phyloP scores from a whole-genome alignment of 352 stramenopile species.

The Globisporangium middletonii region DNA sequence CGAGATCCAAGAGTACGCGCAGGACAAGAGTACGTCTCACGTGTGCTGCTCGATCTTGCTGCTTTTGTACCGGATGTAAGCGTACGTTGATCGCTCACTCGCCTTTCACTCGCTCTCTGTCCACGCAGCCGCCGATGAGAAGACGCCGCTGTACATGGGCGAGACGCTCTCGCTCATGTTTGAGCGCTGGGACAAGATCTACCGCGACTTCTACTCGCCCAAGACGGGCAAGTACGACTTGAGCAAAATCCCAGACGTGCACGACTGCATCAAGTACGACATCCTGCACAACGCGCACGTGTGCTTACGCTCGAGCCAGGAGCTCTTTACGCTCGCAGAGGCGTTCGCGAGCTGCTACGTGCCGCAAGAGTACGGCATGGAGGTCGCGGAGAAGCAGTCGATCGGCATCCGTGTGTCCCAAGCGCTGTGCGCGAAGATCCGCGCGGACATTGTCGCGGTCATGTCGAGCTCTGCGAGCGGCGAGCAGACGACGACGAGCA shows the following conservation, averaged over 20 bases:
- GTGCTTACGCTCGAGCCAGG: constrained; percentile 78
- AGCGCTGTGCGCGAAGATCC: constrained; percentile 98
- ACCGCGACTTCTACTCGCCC: constrained; percentile 92
- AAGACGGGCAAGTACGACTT: constrained; percentile 91
- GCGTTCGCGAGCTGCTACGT: constrained; percentile 96
- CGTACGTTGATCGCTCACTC: neutral
- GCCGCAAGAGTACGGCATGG: constrained; percentile 95
- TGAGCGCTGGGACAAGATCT: constrained; percentile 93
- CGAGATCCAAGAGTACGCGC: constrained; percentile 69
- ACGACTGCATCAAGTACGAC: constrained; percentile 98
- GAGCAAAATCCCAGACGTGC: constrained; percentile 96
- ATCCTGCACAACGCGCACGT: constrained; percentile 96
- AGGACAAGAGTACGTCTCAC: constrained; percentile 51
- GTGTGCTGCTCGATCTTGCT: neutral
- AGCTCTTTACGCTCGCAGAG: constrained; percentile 94
- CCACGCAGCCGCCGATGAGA: constrained; percentile 79
- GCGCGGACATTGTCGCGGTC: constrained; percentile 83
- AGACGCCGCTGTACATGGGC: constrained; percentile 90
- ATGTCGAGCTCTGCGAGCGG: constrained; percentile 52
- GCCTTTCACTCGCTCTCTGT: constrained; percentile 1
- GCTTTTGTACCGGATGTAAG: neutral
- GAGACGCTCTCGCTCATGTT: constrained; percentile 94
- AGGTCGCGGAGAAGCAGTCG: constrained; percentile 90
- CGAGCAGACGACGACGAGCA: constrained; percentile 22
- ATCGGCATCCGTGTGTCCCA: constrained; percentile 96